Evolutionary conservation across 2,329 filamentous ascomycete genomes (phyloP).

Genomic region (Stachybotrys elegans): DNA sequence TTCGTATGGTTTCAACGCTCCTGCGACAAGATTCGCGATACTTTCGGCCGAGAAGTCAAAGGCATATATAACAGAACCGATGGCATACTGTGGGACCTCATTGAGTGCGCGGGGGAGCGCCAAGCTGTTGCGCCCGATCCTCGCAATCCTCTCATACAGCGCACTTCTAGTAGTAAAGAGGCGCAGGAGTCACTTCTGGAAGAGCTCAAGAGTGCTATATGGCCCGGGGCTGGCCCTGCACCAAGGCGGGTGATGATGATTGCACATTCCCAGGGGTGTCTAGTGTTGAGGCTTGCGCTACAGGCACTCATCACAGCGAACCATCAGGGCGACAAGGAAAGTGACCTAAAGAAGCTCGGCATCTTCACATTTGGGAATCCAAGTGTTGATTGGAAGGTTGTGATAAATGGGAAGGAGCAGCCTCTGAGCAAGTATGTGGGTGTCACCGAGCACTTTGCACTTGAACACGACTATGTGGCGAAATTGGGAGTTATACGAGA

Average conservation of each 20-base stretch:
- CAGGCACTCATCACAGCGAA: background rate
- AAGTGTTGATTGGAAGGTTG: conserved; percentile 8
- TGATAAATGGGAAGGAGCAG: background rate
- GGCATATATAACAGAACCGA: conserved; percentile 11
- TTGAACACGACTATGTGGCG: conserved; percentile 7
- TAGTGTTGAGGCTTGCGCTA: conserved; percentile 5
- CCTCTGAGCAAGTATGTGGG: background rate
- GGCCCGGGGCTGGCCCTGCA: background rate
- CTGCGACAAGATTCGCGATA: conserved; percentile 6
- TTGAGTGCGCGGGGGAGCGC: conserved; percentile 8
- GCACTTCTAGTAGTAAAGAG: background rate
- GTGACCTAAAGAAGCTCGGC: background rate
- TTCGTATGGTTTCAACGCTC: background rate
- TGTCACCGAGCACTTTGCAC: conserved; percentile 9
- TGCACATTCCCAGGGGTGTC: conserved; percentile 8
- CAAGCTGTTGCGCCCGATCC: background rate
- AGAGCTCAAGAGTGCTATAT: background rate
- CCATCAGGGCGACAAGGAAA: background rate
- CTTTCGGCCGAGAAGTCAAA: conserved; percentile 7
- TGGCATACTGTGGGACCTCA: conserved; percentile 11
- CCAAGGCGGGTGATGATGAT: conserved; percentile 7
- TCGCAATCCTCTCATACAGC: conserved; percentile 5
- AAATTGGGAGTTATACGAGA: conserved; percentile 6
- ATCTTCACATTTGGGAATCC: conserved; percentile 6
- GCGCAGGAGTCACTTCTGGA: conserved; percentile 3